Base-by-base conservation (phyloP, 495 filamentous ascomycete genomes). In the Neurospora sp. region DNA sequence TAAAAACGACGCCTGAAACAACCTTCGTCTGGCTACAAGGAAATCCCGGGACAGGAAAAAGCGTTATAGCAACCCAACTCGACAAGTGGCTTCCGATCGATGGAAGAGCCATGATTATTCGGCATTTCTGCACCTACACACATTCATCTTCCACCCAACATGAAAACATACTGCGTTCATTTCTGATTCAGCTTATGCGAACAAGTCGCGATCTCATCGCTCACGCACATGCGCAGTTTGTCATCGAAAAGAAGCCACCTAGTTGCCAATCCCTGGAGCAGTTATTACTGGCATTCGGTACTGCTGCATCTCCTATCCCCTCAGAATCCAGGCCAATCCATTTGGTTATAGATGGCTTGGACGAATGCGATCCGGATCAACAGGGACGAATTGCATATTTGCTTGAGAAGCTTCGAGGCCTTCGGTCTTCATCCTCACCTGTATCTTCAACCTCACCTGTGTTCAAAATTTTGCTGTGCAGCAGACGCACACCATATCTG, bases 1-100 rank as follows among this genome's bases (percentile, higher is more conserved):
- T 80, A 6, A 59, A 72, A 38, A 2, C 20, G 7, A 73, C 66
- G 10, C 46, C 48, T 0, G 75, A 78, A 11, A 16, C 41, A 1
- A 42, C 73, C 4, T 74, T 80, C 69, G 37, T 82, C 14, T 75
- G 73, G 75, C 70, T 82, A 0, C 76, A 80, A 3, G 81, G 81
- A 12, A 73, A 69, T 9, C 78, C 81, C 1, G 81, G 81, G 22
- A 70, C 75, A 1, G 81, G 80, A 2, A 82, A 82, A 68, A 82
- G 80, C 59, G 75, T 79, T 16, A 71, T 82, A 7, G 31, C 73
- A 20, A 71, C 69, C 2, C 73, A 77, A n/a, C 53, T 82, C 16
- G 68, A 69, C 40, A 74, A 14, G 5, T 82, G 79, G 35, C 53
- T 81, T 6, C 66, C 66, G 20, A 7, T 18, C 11, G 3, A 68